Conservation (phyloP, 192 early-diverging fungal genomes). For the Paraglomus occultum region DNA sequence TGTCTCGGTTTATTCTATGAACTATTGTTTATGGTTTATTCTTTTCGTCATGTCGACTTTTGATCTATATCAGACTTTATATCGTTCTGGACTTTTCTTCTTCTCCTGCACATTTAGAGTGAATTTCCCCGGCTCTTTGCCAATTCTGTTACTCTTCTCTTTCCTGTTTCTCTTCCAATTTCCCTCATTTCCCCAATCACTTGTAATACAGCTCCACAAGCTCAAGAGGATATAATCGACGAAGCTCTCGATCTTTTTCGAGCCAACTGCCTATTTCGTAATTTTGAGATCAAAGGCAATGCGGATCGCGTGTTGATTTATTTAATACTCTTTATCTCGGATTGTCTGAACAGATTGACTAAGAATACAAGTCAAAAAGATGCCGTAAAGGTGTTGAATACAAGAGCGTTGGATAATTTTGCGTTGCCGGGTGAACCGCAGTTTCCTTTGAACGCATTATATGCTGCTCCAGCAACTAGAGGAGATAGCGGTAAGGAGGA, state of each 20-base stretch:
- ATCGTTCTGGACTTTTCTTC: neutral
- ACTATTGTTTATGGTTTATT: no score
- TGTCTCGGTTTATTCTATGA: conserved; percentile 4
- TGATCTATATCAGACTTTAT: no score
- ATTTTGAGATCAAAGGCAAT: conserved; percentile 97
- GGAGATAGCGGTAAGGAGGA: conserved; percentile 67
- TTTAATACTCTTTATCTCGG: conserved; percentile 87
- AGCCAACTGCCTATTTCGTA: conserved; percentile 96
- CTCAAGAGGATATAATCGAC: conserved; percentile 85
- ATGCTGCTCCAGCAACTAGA: conserved; percentile 65
- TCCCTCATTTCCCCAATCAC: neutral
- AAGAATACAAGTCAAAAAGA: conserved; percentile 65
- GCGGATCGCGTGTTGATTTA: conserved; percentile 96
- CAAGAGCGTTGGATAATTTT: conserved; percentile 87
- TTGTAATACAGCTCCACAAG: conserved; percentile 47
- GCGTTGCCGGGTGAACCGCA: conserved; percentile 87
- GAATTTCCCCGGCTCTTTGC: no score
- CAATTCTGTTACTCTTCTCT: conserved; percentile 2
- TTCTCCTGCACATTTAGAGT: neutral
- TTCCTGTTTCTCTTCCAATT: neutral
- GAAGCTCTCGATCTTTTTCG: conserved; percentile 94
- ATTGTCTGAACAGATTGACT: conserved; percentile 69
- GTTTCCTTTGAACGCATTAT: conserved; percentile 94
- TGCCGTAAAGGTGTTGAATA: conserved; percentile 74
- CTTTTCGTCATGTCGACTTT: no score